Evolutionary conservation across 306 rosid species (phyloP), one percentile per base, ranked within the genome.

Genomic region (Biancaea sappan): DNA sequence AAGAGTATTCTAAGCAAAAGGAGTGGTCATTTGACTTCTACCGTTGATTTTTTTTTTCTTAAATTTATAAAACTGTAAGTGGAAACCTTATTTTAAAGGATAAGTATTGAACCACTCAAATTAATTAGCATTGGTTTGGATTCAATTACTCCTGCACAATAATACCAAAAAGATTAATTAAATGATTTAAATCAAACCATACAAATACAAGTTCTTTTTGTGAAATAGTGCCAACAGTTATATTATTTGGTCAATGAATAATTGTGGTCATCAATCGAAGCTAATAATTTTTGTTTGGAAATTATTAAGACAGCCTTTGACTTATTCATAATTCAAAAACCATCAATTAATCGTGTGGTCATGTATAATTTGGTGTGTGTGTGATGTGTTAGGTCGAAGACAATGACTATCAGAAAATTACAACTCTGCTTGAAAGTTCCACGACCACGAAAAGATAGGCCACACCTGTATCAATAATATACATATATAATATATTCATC

Each of bases 331-430:
- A 19, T 35, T 19, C 8, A 9, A 37, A 62, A 59, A 19, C 29
- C 72, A 72, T 41, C n/a, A n/a, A 44, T 52, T 73, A 66, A 72
- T 72, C 58, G 79, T 59, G 79, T 77, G 79, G 38, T 58, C 47
- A 72, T 59, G 26, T 50, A 66, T 77, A 67, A 25, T 66, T 51
- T 59, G 82, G 70, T 78, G 65, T 65, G 15, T 69, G 52, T 50
- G 25, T 37, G n/a, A n/a, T n/a, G n/a, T n/a, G n/a, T n/a, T n/a
- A n/a, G 50, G 72, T 59, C 31, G 41, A 71, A 44, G 64, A 62
- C 80, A 61, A 69, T 71, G 74, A 66, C 66, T 34, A 48, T 32
- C 52, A 59, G 61, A 77, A 65, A 76, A 37, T 57, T 6, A 66
- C 71, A 47, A 34, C 25, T 37, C 60, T 65, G 29, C 70, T 46